Conservation (phyloP, 495 filamentous ascomycete genomes). For the Terfezia boudieri region DNA sequence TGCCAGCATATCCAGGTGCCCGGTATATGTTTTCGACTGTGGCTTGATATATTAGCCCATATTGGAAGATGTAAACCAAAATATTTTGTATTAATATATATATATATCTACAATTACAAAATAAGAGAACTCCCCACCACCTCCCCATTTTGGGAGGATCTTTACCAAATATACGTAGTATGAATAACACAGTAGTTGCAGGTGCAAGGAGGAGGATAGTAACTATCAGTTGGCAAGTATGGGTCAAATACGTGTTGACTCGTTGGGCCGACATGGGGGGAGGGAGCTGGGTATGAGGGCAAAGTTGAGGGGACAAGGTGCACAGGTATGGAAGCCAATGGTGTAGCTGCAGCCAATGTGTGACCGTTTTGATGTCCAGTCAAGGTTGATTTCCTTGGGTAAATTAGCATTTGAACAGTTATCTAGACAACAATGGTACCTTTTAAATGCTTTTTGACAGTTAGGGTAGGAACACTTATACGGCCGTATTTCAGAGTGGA, state of each 20-base stretch:
- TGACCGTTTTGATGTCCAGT: conserved; percentile 94
- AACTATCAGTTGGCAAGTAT: conserved; percentile 1
- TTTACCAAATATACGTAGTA: too few relatives aligned
- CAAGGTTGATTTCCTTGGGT: conserved; percentile 55
- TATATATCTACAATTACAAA: too few relatives aligned
- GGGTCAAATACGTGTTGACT: conserved; percentile 6
- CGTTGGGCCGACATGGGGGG: conserved; percentile 4
- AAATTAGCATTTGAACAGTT: neutral
- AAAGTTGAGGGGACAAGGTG: conserved; percentile 45
- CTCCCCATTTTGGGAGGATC: too few relatives aligned
- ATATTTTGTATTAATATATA: too few relatives aligned
- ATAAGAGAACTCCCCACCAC: too few relatives aligned
- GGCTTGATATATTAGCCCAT: too few relatives aligned
- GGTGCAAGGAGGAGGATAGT: conserved; percentile 9
- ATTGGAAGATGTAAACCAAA: too few relatives aligned
- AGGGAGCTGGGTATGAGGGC: conserved; percentile 51
- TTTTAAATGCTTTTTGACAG: conserved; percentile 94
- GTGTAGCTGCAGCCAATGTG: conserved; percentile 73
- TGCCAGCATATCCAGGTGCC: too few relatives aligned
- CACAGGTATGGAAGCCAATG: conserved; percentile 40
- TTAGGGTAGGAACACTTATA: conserved; percentile 96
- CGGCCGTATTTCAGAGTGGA: conserved; percentile 85
- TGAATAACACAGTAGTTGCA: neutral
- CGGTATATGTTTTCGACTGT: too few relatives aligned
- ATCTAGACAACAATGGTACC: conserved; percentile 6